Evolutionary conservation across 1,139 yeast genomes (phyloP), one percentile per base, ranked within the genome.

Genomic region (Saccharomyces hybrid): DNA sequence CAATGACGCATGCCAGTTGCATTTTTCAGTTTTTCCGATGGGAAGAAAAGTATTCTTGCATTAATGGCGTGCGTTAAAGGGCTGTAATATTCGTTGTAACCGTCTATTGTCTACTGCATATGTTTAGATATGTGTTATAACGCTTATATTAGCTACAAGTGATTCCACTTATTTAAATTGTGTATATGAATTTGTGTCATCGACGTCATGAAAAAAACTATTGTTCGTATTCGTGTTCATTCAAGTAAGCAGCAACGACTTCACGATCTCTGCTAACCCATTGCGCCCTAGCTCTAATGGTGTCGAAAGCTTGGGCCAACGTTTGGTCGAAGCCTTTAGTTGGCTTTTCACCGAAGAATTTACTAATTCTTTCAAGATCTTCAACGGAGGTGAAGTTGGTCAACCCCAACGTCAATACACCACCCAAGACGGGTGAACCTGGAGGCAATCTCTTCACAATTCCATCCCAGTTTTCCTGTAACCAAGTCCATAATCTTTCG

Each of bases 321-420:
- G 83, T 78, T 75, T 85, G 84, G 71, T 86, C 86, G 65, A 77
- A 86, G 51, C 91, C 95, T 68, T 82, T 83, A 59, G 87, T 82
- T 64, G 85, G 79, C 72, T 79, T 84, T 53, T 60, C 69, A 56
- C 65, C 73, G 67, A 86, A 88, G 75, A 87, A 88, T 52, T 70
- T 69, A 61, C 77, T 76, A 57, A 88, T 80, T 50, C 78, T 80
- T 13, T 77, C 74, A 61, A 81, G 80, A 63, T 83, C 84, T 50
- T 79, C 82, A 54, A 73, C 71, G 56, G 82, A 78, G 49, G 91
- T 80, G 72, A 86, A 87, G 2, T 88, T 85, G 34, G 84, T 74
- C 8, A 88, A 77, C 50, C 83, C 73, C 52, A 85, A 62, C 50
- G 77, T 75, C 44, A 90, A 86, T 56, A 91, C 83, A 16, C 85